A percentile compares a stretch with the other conserved stretches of the same genome.
phyloP scores from a whole-genome alignment of 148 eudicot species.

The Salicornia ramosissima region DNA sequence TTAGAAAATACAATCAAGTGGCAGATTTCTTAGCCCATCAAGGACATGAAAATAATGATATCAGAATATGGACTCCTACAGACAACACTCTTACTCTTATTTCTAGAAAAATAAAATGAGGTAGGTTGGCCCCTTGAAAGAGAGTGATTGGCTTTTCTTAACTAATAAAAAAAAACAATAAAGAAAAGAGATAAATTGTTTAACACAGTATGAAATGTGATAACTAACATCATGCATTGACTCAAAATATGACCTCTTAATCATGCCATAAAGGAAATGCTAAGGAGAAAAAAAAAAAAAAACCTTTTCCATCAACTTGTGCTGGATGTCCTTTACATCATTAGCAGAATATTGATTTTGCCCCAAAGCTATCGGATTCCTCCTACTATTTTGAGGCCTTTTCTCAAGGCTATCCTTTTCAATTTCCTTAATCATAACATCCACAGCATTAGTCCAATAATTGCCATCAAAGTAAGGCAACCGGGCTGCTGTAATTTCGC shows the following conservation, averaged over 20 bases:
- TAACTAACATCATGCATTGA: not conserved
- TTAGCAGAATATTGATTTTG: slow-evolving; percentile 49
- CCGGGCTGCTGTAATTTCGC: slow-evolving; percentile 71
- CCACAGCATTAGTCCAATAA: slow-evolving; percentile 73
- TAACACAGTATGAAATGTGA: not conserved
- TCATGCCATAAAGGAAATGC: not conserved
- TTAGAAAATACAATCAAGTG: too few species aligned
- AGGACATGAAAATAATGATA: too few species aligned
- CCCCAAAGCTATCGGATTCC: slow-evolving; percentile 68
- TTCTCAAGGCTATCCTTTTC: slow-evolving; percentile 43
- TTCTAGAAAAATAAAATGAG: too few species aligned
- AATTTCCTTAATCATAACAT: slow-evolving; percentile 45
- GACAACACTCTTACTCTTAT: too few species aligned
- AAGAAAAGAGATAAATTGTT: too few species aligned
- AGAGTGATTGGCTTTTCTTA: too few species aligned
- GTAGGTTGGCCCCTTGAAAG: too few species aligned
- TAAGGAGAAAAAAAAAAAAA: slow-evolving; percentile 18
- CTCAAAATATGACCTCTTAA: not conserved
- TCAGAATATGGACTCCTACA: too few species aligned
- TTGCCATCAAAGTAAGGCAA: slow-evolving; percentile 91
- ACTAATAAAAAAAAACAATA: too few species aligned
- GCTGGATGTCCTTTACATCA: slow-evolving; percentile 57
- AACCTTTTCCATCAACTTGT: slow-evolving; percentile 88
- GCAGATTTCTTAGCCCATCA: too few species aligned
- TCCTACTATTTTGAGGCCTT: slow-evolving; percentile 38